Evolutionary conservation across 2,329 filamentous ascomycete species (phyloP).

Genomic region (Cercospora canescens): DNA sequence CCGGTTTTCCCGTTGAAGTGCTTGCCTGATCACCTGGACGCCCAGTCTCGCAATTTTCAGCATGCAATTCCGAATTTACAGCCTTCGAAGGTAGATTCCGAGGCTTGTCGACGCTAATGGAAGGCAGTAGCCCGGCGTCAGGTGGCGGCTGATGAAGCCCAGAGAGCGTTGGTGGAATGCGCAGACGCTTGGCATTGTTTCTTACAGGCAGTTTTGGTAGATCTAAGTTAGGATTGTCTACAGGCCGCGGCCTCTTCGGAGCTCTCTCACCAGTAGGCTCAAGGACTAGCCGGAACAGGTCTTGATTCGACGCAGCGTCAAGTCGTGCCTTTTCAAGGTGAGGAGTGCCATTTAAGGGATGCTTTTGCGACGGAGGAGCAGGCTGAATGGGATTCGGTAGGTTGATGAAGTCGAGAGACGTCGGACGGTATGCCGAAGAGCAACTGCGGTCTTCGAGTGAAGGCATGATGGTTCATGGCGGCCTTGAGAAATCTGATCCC

Average conservation of each 20-base stretch:
- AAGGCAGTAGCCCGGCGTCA: slow-evolving; percentile 60
- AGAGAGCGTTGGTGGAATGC: slow-evolving; percentile 54
- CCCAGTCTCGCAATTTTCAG: not conserved
- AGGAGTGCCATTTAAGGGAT: slow-evolving; percentile 35
- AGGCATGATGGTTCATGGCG: slow-evolving; percentile 12
- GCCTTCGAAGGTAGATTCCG: slow-evolving; percentile 15
- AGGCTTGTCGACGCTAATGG: slow-evolving; percentile 47
- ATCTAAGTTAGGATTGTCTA: slow-evolving; percentile 23
- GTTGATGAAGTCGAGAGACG: slow-evolving; percentile 37
- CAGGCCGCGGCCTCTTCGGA: slow-evolving; percentile 28
- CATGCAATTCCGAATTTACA: not conserved
- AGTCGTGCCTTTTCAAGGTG: slow-evolving; percentile 28
- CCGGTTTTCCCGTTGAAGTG: slow-evolving; percentile 17
- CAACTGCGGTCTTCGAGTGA: slow-evolving; percentile 10
- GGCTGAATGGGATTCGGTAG: slow-evolving; percentile 40
- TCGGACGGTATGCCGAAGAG: slow-evolving; percentile 28
- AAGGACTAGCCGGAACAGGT: slow-evolving; percentile 30
- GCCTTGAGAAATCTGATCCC: no score
- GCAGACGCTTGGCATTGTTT: slow-evolving; percentile 35
- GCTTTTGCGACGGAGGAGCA: slow-evolving; percentile 35
- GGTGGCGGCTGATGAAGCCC: slow-evolving; percentile 65
- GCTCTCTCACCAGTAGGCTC: slow-evolving; percentile 36
- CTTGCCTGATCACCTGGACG: not conserved
- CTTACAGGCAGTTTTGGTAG: slow-evolving; percentile 41
- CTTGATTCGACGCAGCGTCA: slow-evolving; percentile 28